Conservation (phyloP, 73 alveolate genomes). For the Paramecium sonneborni region DNA sequence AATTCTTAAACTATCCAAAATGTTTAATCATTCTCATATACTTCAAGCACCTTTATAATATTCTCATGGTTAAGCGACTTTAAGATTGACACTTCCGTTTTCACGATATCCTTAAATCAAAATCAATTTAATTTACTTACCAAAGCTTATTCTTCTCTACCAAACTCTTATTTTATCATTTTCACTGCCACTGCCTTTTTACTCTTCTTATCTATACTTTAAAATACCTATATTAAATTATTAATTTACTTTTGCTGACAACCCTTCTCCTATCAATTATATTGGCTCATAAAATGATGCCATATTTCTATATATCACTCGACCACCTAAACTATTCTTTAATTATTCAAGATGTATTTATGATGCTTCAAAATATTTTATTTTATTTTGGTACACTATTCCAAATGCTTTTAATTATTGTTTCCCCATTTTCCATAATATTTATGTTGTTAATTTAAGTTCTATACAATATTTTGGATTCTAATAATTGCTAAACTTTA, state of each 20-base stretch:
- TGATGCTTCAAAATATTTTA: slow-evolving; percentile 41
- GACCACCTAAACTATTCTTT: not conserved
- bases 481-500: not conserved
- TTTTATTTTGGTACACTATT: not conserved
- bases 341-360: not conserved
- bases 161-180: slow-evolving; percentile 32
- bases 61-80: not conserved
- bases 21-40: slow-evolving; percentile 20
- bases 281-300: slow-evolving; percentile 50
- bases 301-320: slow-evolving; percentile 32
- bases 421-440: slow-evolving; percentile 12
- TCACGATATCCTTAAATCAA: not conserved
- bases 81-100: not conserved
- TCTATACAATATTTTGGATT: slow-evolving; percentile 6
- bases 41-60: slow-evolving; percentile 7
- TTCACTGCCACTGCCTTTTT: not conserved
- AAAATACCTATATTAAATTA: not conserved
- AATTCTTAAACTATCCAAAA: slow-evolving; percentile 44
- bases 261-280: slow-evolving; percentile 35
- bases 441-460: not conserved
- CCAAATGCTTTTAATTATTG: slow-evolving; percentile 34
- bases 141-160: not conserved
- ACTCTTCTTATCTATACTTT: not conserved
- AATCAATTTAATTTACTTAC: not conserved
- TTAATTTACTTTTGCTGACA: slow-evolving; percentile 10